Conservation (phyloP, 1,139 yeast species). For the Suhomyces yuchorum region DNA sequence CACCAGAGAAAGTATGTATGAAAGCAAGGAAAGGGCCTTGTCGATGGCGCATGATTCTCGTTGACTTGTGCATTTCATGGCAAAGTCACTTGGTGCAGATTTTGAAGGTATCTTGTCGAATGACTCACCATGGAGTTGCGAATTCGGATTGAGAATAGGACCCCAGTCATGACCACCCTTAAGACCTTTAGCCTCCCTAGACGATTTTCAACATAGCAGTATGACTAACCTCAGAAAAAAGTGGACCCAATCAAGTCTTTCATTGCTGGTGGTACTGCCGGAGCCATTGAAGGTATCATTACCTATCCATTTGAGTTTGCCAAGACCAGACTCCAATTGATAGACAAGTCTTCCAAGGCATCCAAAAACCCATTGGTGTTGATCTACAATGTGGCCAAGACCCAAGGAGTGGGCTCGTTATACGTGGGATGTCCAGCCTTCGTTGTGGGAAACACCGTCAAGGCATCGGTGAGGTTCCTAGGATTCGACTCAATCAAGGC, state of each 20-base stretch:
- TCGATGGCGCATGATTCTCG: neutral
- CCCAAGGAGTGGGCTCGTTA: constrained; percentile 77
- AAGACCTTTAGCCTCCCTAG: neutral
- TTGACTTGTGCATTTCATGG: too few relatives aligned
- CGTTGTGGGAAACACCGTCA: constrained; percentile 92
- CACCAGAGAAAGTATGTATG: constrained; percentile 13
- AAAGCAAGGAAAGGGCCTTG: neutral
- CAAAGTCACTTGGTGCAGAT: neutral
- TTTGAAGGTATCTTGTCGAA: neutral
- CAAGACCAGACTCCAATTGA: constrained; percentile 86
- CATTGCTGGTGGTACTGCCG: constrained; percentile 93
- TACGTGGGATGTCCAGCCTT: constrained; percentile 99
- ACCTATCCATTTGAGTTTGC: constrained; percentile 98
- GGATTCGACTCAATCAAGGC: constrained; percentile 89
- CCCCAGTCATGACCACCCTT: neutral
- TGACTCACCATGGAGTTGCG: neutral
- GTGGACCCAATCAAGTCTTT: constrained; percentile 73
- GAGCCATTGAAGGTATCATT: constrained; percentile 86
- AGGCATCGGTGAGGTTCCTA: constrained; percentile 89
- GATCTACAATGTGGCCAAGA: constrained; percentile 69
- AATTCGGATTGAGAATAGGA: neutral
- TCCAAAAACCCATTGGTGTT: constrained; percentile 83
- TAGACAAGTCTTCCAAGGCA: constrained; percentile 64
- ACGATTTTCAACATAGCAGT: neutral
- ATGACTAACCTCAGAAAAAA: constrained; percentile 20